phyloP scores from a whole-genome alignment of 108 stramenopile species.

The Cyclotella cryptica region DNA sequence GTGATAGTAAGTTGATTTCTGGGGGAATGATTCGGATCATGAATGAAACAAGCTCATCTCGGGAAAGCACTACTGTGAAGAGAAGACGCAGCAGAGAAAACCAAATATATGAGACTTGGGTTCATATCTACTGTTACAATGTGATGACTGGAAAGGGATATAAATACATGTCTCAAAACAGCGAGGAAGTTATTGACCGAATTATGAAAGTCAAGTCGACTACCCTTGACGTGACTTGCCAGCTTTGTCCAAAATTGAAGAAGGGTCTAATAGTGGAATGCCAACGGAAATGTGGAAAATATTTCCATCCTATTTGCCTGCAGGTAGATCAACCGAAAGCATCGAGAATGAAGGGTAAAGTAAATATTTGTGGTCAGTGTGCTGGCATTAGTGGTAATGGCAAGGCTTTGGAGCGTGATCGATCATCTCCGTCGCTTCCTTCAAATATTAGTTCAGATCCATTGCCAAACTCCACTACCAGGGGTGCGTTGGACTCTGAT shows the following conservation, averaged over 20 bases:
- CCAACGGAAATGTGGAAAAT: constrained; percentile 37
- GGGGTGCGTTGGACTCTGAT: constrained; percentile 15
- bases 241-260: constrained; percentile 6
- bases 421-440: not conserved
- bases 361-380: constrained; percentile 11
- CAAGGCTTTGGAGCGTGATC: not conserved
- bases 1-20: constrained; percentile 21
- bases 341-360: constrained; percentile 5
- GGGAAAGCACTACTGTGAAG: not conserved
- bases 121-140: constrained; percentile 44
- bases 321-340: constrained; percentile 33
- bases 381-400: not conserved
- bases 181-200: not conserved
- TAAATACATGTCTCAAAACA: constrained; percentile 10
- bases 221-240: not conserved
- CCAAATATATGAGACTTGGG: constrained; percentile 29
- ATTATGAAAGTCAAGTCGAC: constrained; percentile 17
- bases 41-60: not conserved
- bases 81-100: constrained; percentile 17
- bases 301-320: constrained; percentile 43
- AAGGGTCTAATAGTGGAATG: constrained; percentile 32
- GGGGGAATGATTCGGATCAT: constrained; percentile 42
- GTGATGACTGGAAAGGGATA: constrained; percentile 7
- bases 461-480: not conserved
- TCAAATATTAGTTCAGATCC: not conserved